Evolutionary conservation across 371 early-diverging fungal genomes (phyloP), one percentile per base, ranked within the genome.

Genomic region (Saksenaea oblongispora): DNA sequence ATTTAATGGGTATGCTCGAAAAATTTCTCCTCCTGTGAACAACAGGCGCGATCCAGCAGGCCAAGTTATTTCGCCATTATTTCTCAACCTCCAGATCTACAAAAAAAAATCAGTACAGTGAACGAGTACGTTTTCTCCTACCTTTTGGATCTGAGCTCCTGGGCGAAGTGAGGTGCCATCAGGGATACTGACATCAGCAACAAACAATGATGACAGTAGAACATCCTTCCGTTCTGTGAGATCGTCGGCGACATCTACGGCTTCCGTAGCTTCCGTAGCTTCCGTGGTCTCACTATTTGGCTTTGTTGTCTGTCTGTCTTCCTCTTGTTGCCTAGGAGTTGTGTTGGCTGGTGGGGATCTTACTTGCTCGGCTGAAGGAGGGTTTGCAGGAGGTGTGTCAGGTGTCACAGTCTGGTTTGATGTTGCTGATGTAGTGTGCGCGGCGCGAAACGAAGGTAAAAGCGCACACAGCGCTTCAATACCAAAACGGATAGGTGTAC

Each of bases 31-130:
- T 34, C 84, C 84, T 42, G 82, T 72, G 61, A 80, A 85, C 7
- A 80, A 71, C 5, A 91, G 66, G 24, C 73, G 72, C 5, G 87
- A 81, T 2, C 86, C 84, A 58, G 75, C 61, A 3, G 91, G 91
- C 91, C 91, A 91, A 41, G 76, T 75, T 27, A 53, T 51, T 39
- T 64, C 66, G n/a, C 91, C 91, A 58, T 80, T 73, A 69, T 91
- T 91, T 24, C 68, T 72, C 58, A 91, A 66, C 58, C 85, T 88
- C 91, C 91, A 91, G 34, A 90, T 89, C 83, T 90, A 41, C n/a
- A n/a, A n/a, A 27, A 22, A 17, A 53, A 27, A 28, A 36, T 34
- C 36, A 53, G 54, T n/a, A 47, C 28, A 24, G 4, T 15, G 14
- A n/a, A n/a, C n/a, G n/a, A n/a, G n/a, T n/a, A n/a, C n/a, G n/a